Conservation (phyloP, 2,329 filamentous ascomycete species). For the Trichoderma gracile region DNA sequence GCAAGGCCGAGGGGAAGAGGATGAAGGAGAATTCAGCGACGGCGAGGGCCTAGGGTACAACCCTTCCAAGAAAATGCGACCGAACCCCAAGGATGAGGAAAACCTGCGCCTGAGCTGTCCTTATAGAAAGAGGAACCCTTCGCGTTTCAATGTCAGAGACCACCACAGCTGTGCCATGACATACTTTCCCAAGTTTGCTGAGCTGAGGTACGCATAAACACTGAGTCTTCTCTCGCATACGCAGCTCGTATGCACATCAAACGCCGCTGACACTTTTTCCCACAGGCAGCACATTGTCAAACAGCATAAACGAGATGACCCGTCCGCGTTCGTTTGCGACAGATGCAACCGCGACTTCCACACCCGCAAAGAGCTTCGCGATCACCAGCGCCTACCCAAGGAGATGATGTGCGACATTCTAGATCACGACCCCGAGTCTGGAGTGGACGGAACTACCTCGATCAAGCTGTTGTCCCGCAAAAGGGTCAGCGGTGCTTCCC, state of each 20-base stretch:
- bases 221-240: not conserved
- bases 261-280: slow-evolving; percentile 18
- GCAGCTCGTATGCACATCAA: not conserved
- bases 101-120: slow-evolving; percentile 47
- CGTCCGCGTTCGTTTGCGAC: slow-evolving; percentile 45
- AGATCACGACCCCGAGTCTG: slow-evolving; percentile 44
- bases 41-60: slow-evolving; percentile 37
- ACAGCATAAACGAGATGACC: slow-evolving; percentile 46
- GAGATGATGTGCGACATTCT: slow-evolving; percentile 46
- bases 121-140: slow-evolving; percentile 47
- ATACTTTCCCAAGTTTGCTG: slow-evolving; percentile 45
- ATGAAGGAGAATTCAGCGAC: slow-evolving; percentile 40
- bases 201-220: slow-evolving; percentile 39
- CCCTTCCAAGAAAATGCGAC: slow-evolving; percentile 36
- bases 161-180: slow-evolving; percentile 48
- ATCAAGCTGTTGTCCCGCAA: slow-evolving; percentile 45
- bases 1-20: slow-evolving; percentile 35
- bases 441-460: slow-evolving; percentile 44
- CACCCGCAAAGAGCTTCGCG: slow-evolving; percentile 42
- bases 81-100: slow-evolving; percentile 41
- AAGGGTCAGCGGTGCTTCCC: slow-evolving; percentile 41
- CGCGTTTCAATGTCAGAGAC: slow-evolving; percentile 49
- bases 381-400: slow-evolving; percentile 44
- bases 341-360: slow-evolving; percentile 44
- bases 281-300: slow-evolving; percentile 46